Evolutionary conservation across 768 basidiomycete genomes (phyloP), one percentile per base, ranked within the genome.

Genomic region (Trametes cubensis): DNA sequence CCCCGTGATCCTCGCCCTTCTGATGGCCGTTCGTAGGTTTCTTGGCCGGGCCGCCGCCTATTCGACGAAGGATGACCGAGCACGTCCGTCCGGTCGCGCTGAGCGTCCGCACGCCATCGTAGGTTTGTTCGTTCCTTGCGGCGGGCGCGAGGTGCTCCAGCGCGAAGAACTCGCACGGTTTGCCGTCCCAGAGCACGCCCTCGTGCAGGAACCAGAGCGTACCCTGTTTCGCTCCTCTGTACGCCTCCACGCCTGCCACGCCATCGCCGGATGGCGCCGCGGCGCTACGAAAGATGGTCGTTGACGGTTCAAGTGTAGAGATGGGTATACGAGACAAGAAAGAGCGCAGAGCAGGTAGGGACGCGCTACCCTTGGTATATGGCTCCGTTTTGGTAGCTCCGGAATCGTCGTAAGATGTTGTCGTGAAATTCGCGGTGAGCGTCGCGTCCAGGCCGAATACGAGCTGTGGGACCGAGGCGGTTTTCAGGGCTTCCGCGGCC

Each of bases 101-200:
- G 48, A 87, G 75, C 23, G 89, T 71, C 50, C 83, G 68, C 65
- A 77, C 71, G 50, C 68, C 73, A 25, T 70, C 69, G 17, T 79
- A 85, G 20, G 83, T 83, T 25, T 68, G 71, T 60, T 77, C 80
- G 54, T 77, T 73, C 18, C 82, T 66, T 13, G 39, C 53, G n/a
- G 60, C 55, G 18, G 55, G 55, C 14, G 69, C 70, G n/a, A 92
- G 72, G 64, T 87, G 83, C 47, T 79, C 77, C 23, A 88, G 73
- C 3, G 85, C 74, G 85, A 90, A 92, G 68, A 89, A 92, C 66
- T 90, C 87, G 68, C 87, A 90, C 2, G 89, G 89, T 64, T 88
- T 88, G 69, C 82, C 83, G 70, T 90, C 89, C 83, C 87, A 88
- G 8, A 92, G 79, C 17, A 92, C 79, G 6, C 89, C 90, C 23